Evolutionary conservation across 257 asterid genomes (phyloP).

Genomic region (Ajuga chamaepitys): DNA sequence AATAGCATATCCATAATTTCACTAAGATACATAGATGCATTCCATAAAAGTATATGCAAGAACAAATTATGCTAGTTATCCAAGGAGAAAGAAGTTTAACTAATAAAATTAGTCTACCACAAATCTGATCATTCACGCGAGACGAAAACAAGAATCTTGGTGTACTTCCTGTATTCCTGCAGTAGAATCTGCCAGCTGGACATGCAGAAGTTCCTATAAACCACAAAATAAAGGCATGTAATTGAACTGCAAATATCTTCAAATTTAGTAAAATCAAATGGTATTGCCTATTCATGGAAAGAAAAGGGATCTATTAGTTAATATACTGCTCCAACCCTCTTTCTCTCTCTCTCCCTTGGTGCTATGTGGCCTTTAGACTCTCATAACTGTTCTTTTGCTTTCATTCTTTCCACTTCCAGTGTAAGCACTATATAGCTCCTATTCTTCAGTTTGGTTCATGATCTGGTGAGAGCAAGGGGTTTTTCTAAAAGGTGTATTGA

Average conservation of each 20-base stretch:
- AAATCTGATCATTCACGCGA: constrained; percentile 70
- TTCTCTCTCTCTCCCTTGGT: neutral
- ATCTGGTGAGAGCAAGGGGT: neutral
- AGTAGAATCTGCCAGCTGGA: constrained; percentile 81
- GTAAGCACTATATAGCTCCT: neutral
- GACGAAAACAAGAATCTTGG: constrained; percentile 84
- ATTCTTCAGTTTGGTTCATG: neutral
- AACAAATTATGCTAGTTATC: neutral
- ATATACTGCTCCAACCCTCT: neutral
- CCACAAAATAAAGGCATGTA: constrained; percentile 8
- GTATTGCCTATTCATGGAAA: neutral
- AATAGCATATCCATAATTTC: neutral
- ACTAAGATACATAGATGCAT: neutral
- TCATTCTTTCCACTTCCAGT: neutral
- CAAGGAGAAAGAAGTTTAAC: neutral
- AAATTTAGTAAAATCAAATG: neutral
- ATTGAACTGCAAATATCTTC: constrained; percentile 3
- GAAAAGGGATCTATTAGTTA: neutral
- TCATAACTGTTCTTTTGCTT: neutral
- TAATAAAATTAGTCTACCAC: constrained; percentile 46
- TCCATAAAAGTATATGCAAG: constrained; percentile 9
- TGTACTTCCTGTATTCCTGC: constrained; percentile 76
- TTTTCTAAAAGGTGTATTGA: neutral
- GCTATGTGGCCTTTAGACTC: neutral
- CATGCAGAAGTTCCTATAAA: constrained; percentile 87